Conservation (phyloP, 129 eudicot genomes). For the Mikania micrantha region DNA sequence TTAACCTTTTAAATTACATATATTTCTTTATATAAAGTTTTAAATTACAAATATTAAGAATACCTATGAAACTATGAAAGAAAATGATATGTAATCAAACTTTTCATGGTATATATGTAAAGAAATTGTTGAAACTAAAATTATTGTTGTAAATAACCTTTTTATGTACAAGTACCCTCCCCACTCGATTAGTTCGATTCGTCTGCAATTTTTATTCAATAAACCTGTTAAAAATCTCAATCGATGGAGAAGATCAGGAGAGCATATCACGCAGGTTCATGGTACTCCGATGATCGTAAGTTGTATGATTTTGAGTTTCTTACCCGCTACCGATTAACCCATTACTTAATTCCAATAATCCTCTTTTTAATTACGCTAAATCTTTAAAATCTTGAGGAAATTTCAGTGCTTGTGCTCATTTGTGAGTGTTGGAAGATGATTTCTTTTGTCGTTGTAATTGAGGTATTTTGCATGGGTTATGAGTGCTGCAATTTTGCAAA, state of each 20-base stretch:
- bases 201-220: too few relatives aligned
- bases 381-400: not conserved
- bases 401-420: not conserved
- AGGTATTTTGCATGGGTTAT: not conserved
- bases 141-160: too few relatives aligned
- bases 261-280: conserved; percentile 96
- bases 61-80: too few relatives aligned
- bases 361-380: not conserved
- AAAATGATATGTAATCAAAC: too few relatives aligned
- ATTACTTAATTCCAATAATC: not conserved
- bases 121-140: too few relatives aligned
- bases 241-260: conserved; percentile 61
- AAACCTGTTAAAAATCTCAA: not conserved
- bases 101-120: too few relatives aligned
- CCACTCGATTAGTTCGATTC: not conserved
- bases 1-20: too few relatives aligned
- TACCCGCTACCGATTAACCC: not conserved
- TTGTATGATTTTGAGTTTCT: not conserved
- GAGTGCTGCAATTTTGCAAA: not conserved
- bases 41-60: too few relatives aligned
- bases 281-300: conserved; percentile 91
- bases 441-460: not conserved
- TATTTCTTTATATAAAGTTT: too few relatives aligned
- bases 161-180: too few relatives aligned
- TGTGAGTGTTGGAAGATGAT: not conserved